Percentiles rank a stretch among this genome's conserved stretches.
Evolutionary conservation across 805 yeast genomes (phyloP).

Genomic region (Lipomyces starkeyi): DNA sequence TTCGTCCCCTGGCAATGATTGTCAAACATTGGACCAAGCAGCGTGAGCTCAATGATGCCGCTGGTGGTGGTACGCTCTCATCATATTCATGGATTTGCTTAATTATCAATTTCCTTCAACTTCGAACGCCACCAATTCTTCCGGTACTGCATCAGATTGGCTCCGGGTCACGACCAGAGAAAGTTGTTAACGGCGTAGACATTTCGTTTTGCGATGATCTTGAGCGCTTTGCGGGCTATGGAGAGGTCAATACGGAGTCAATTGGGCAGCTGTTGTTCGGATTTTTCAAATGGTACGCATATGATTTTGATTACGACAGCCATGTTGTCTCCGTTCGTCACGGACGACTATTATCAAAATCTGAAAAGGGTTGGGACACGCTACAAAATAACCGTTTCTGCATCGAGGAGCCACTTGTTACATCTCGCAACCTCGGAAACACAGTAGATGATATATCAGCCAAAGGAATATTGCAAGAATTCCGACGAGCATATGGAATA

Average conservation of each 20-base stretch:
- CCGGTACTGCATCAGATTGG: slow-evolving; percentile 39
- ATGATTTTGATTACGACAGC: slow-evolving; percentile 37
- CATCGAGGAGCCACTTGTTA: slow-evolving; percentile 41
- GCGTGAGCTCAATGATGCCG: slow-evolving; percentile 41
- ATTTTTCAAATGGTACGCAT: slow-evolving; percentile 40
- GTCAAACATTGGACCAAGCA: slow-evolving; percentile 42
- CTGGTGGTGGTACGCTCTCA: slow-evolving; percentile 41
- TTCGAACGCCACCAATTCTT: slow-evolving; percentile 37
- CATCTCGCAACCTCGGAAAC: slow-evolving; percentile 40
- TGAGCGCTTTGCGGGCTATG: slow-evolving; percentile 26
- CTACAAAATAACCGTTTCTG: slow-evolving; percentile 40
- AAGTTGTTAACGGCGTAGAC: slow-evolving; percentile 33
- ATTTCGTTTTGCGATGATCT: slow-evolving; percentile 39
- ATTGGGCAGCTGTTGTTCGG: slow-evolving; percentile 37
- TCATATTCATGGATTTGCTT: slow-evolving; percentile 43
- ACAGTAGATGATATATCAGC: slow-evolving; percentile 42
- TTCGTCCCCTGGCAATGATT: slow-evolving; percentile 39
- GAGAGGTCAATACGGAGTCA: slow-evolving; percentile 36
- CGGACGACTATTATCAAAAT: slow-evolving; percentile 38
- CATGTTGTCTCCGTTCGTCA: slow-evolving; percentile 39
- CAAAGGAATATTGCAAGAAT: slow-evolving; percentile 40
- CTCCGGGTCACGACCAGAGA: slow-evolving; percentile 13
- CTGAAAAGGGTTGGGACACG: slow-evolving; percentile 40
- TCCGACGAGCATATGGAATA: slow-evolving; percentile 39
- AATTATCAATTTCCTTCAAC: slow-evolving; percentile 40